These are phyloP conservation scores for Cornus florida DNA, from an alignment of 148 eudicot species.

Conservation along the genomic window DNA sequence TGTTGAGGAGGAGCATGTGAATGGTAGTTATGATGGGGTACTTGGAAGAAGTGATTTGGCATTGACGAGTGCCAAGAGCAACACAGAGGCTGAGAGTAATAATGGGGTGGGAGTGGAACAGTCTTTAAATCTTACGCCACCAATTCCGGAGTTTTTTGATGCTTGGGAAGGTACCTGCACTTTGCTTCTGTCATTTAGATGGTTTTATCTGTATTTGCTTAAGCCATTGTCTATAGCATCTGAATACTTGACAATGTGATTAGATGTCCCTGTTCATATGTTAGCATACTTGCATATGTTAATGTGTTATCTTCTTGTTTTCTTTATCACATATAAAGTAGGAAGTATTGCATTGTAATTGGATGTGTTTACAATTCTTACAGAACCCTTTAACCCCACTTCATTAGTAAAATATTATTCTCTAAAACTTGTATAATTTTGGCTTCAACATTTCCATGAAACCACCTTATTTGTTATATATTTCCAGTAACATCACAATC, in stretches of 20 bases:
- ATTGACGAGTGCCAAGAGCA: slow-evolving; percentile 52
- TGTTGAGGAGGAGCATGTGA: slow-evolving; percentile 21
- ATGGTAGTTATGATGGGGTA: slow-evolving; percentile 14
- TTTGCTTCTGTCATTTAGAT: neutral
- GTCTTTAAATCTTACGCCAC: slow-evolving; percentile 33
- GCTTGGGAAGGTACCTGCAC: slow-evolving; percentile 81
- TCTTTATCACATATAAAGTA: neutral
- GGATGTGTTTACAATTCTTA: too few relatives aligned
- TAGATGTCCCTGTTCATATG: neutral
- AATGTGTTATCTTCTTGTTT: too few relatives aligned
- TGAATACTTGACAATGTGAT: neutral
- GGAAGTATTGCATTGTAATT: neutral
- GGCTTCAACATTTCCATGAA: neutral
- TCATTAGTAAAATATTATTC: too few relatives aligned
- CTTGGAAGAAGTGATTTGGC: slow-evolving; percentile 23
- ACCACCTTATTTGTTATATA: neutral
- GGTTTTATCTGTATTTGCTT: neutral
- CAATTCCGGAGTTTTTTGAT: slow-evolving; percentile 76
- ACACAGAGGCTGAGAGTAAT: slow-evolving; percentile 35
- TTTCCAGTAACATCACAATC: neutral
- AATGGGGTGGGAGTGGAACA: slow-evolving; percentile 23
- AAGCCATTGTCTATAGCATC: neutral
- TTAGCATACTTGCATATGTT: neutral
- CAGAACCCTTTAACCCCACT: too few relatives aligned
- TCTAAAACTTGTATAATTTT: neutral